These are phyloP conservation scores for Fusarium circinatum DNA, from an alignment of 2,329 filamentous ascomycete species.

Conservation along the genomic window DNA sequence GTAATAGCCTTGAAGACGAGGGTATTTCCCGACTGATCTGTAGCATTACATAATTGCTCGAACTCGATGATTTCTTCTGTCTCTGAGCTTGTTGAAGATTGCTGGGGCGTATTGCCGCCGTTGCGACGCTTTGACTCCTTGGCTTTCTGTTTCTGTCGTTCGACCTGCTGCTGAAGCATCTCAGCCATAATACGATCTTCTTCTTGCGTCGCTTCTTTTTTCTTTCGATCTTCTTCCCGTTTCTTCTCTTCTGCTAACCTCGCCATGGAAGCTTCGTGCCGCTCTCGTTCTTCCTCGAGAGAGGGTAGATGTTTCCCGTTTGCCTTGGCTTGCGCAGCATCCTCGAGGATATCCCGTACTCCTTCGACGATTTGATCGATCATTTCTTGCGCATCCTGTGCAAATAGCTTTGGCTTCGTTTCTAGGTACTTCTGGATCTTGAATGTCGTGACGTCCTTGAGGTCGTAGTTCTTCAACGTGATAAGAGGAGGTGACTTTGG, in stretches of 20 bases:
- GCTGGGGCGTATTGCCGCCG: conserved; percentile 46
- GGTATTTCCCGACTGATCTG: conserved; percentile 70
- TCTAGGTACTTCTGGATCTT: conserved; percentile 74
- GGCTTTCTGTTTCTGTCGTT: conserved; percentile 71
- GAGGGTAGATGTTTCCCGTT: conserved; percentile 82
- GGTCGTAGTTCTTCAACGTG: conserved; percentile 70
- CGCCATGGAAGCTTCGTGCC: conserved; percentile 78
- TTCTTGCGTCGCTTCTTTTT: conserved; percentile 68
- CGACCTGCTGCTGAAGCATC: conserved; percentile 78
- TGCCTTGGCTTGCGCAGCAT: conserved; percentile 81
- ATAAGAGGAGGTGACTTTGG: conserved; percentile 84
- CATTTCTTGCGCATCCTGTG: conserved; percentile 66
- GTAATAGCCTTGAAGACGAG: conserved; percentile 77
- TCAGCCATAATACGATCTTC: conserved; percentile 76
- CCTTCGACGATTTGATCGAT: conserved; percentile 73
- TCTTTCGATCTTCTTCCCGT: conserved; percentile 63
- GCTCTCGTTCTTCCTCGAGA: conserved; percentile 87
- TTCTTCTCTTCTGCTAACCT: conserved; percentile 67
- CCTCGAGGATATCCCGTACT: conserved; percentile 82
- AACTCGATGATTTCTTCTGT: conserved; percentile 63
- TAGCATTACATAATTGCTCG: conserved; percentile 72
- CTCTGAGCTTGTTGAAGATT: conserved; percentile 44
- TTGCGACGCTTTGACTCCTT: conserved; percentile 70
- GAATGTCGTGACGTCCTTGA: conserved; percentile 77
- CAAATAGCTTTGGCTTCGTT: conserved; percentile 65